Evolutionary conservation across 2,329 filamentous ascomycete species (phyloP).

Genomic region (Paracorniculantispora psalliotae): DNA sequence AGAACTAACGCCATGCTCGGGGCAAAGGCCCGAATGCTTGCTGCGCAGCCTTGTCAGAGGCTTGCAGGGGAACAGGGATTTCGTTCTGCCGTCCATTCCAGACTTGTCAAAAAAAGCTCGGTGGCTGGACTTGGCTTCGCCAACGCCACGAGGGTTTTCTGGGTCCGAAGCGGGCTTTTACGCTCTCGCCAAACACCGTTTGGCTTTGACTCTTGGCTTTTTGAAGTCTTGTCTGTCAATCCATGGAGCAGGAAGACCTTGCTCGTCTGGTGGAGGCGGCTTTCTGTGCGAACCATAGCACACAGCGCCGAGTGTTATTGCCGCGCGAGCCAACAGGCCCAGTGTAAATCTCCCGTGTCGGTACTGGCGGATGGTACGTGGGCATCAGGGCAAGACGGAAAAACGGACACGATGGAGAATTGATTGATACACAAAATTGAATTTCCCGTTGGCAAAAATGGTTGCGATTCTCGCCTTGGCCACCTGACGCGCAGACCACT

Average conservation of each 20-base stretch:
- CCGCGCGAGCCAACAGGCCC: background rate
- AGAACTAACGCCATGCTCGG: background rate
- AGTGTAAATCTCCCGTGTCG: background rate
- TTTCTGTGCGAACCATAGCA: background rate
- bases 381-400: no score
- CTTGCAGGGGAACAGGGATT: background rate
- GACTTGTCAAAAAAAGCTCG: background rate
- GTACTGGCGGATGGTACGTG: background rate
- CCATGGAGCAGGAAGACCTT: background rate
- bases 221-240: no score
- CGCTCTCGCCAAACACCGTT: background rate
- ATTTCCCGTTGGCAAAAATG: no score
- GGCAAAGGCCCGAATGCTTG: constrained; percentile 8
- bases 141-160: background rate
- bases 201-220: background rate
- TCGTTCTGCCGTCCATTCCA: background rate
- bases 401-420: background rate
- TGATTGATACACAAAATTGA: no score
- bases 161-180: background rate
- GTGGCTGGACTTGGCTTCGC: background rate
- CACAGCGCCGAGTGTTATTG: background rate
- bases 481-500: no score
- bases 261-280: background rate
- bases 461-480: no score
- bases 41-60: background rate